Percentiles rank a stretch among this genome's conserved stretches.
Evolutionary conservation across 768 basidiomycete genomes (phyloP).

Genomic region (Trametes sanguinea): DNA sequence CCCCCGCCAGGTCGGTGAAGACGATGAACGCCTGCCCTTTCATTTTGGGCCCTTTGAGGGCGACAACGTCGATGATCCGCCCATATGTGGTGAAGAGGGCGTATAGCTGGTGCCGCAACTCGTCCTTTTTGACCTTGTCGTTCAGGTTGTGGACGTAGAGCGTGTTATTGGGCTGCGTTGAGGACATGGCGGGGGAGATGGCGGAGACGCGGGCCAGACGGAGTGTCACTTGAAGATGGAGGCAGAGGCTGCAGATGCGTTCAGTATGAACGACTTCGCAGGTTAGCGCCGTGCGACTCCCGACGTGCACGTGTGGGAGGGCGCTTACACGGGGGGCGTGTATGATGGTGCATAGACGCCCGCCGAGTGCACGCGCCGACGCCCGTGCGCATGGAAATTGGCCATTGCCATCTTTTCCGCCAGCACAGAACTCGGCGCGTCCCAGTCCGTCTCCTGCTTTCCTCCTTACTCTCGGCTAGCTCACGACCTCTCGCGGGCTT

Average conservation of each 20-base stretch:
- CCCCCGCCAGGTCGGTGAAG: slow-evolving; percentile 87
- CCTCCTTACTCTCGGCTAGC: neutral
- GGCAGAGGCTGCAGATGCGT: neutral
- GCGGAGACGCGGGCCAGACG: neutral
- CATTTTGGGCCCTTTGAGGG: slow-evolving; percentile 83
- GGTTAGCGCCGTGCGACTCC: neutral
- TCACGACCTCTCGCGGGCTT: neutral
- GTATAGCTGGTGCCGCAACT: slow-evolving; percentile 79
- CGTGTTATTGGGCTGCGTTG: slow-evolving; percentile 79
- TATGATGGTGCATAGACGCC: neutral
- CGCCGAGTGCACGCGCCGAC: slow-evolving; percentile 2
- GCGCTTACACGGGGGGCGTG: neutral
- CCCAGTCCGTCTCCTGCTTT: neutral
- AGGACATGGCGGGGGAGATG: slow-evolving; percentile 33
- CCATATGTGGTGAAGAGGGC: slow-evolving; percentile 93
- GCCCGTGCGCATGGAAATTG: slow-evolving; percentile 10
- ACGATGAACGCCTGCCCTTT: slow-evolving; percentile 96
- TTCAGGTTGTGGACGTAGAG: slow-evolving; percentile 94
- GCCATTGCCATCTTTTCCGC: slow-evolving; percentile 4
- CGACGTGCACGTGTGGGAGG: too few relatives aligned
- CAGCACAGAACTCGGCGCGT: slow-evolving; percentile 11
- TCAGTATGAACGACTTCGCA: neutral
- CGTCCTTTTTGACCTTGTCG: slow-evolving; percentile 89
- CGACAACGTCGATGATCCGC: slow-evolving; percentile 90
- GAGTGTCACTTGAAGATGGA: neutral